Base-by-base conservation (phyloP, 2,329 filamentous ascomycete species). In the Neonectria faginata region DNA sequence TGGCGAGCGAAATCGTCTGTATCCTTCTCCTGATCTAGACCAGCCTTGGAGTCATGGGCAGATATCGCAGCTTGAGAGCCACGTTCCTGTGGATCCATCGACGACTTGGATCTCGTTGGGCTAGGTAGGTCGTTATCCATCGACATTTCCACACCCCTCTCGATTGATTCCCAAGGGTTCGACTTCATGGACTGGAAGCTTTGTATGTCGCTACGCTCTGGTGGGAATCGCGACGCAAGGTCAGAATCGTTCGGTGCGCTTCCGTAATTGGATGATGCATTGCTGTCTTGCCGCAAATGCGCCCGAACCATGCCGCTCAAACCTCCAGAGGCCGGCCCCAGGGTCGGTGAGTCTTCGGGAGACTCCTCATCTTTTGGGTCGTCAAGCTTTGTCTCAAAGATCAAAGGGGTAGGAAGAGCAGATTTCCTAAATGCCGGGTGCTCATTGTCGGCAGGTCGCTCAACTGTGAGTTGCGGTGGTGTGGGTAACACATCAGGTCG, bases 221-320 rank as follows among this genome's bases (percentile, higher is more conserved):
- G 79, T 10, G 79, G 79, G 16, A 81, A 75, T 20, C 72, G 66
- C 2, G 70, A 68, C 5, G 70, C 62, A 12, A 73, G n/a, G 66
- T 79, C 51, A 68, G 75, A 39, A 67, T 80, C 66, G 74, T 77
- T 44, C 77, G 80, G 10, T 81, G 82, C 25, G 79, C 80, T 60
- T 27, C 87, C 88, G 70, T 93, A 93, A 27, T 96, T 84, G 0
- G 93, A 97, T 1, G 95, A 98, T 14, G 89, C 86, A 63, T 90
- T 91, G 79, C 95, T 98, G 67, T 91, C 89, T 36, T 89, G 89
- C 55, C 96, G 89, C 44, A 98, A 81, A 81, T 98, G 96, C 66
- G 94, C 91, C 33, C 91, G 89, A 50, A 97, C 90, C 83, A 97
- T 87, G 2, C 91, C 92, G 73, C 91, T 95, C 16, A 97, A 83